Conservation (phyloP, 306 rosid species). For the Mucuna pruriens region DNA sequence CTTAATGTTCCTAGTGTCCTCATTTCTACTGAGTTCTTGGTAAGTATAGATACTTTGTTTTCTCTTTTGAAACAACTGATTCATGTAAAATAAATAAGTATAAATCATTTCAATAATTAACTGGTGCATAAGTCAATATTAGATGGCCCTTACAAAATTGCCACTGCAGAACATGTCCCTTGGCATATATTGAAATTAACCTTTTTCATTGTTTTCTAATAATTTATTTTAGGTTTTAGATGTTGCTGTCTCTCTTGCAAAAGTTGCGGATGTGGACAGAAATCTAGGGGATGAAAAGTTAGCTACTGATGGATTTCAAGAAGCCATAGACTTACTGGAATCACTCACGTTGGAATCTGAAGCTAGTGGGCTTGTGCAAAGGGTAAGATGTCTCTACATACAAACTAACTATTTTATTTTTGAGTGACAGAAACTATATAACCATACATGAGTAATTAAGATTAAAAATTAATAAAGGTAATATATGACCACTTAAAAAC, state of each 20-base stretch:
- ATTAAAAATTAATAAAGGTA: neutral
- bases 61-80: conserved; percentile 13
- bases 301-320: conserved; percentile 77
- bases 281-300: conserved; percentile 76
- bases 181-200: conserved; percentile 35
- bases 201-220: conserved; percentile 19
- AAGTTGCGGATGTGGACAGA: conserved; percentile 94
- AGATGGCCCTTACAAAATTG: neutral
- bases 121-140: neutral
- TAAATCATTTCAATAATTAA: neutral
- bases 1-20: neutral
- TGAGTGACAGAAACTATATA: neutral
- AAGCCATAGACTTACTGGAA: conserved; percentile 82
- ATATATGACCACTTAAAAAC: neutral
- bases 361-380: conserved; percentile 65
- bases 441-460: neutral
- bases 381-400: conserved; percentile 53
- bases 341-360: conserved; percentile 66
- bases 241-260: conserved; percentile 89
- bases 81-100: neutral
- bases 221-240: conserved; percentile 65
- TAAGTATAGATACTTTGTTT: neutral
- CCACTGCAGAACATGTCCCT: neutral
- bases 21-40: neutral
- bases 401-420: neutral